These are phyloP conservation scores for Yamadazyma sp. DNA, from an alignment of 805 yeast species.

Conservation along the genomic window DNA sequence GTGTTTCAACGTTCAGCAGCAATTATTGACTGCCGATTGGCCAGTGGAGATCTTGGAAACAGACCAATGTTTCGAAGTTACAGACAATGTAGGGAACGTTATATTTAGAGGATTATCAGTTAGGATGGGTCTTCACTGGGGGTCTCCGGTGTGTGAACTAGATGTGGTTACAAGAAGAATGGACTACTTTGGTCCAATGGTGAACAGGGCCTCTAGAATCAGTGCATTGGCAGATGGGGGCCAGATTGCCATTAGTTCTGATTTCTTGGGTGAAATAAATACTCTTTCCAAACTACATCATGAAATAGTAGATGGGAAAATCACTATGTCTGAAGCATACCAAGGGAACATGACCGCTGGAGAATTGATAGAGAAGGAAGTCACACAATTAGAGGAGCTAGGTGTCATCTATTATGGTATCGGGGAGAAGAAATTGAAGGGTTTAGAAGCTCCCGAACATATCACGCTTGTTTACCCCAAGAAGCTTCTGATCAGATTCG, in stretches of 20 bases:
- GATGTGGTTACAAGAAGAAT: slow-evolving; percentile 94
- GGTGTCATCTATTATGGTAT: slow-evolving; percentile 68
- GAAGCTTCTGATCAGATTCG: slow-evolving; percentile 59
- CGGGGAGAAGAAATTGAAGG: slow-evolving; percentile 90
- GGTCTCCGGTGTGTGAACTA: slow-evolving; percentile 91
- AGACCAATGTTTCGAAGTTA: slow-evolving; percentile 78
- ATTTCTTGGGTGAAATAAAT: slow-evolving; percentile 71
- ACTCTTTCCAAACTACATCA: slow-evolving; percentile 52
- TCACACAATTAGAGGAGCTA: slow-evolving; percentile 59
- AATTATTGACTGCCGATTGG: slow-evolving; percentile 84
- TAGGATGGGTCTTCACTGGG: slow-evolving; percentile 99
- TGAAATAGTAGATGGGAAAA: slow-evolving; percentile 29
- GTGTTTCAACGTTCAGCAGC: slow-evolving; percentile 92
- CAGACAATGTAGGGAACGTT: slow-evolving; percentile 57
- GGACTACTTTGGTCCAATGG: slow-evolving; percentile 99
- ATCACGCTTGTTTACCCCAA: slow-evolving; percentile 79
- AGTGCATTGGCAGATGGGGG: slow-evolving; percentile 98
- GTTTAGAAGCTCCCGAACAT: slow-evolving; percentile 88
- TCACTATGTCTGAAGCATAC: slow-evolving; percentile 40
- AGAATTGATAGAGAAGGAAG: slow-evolving; percentile 62
- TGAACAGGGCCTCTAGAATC: slow-evolving; percentile 89
- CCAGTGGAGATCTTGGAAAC: slow-evolving; percentile 86
- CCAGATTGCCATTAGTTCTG: slow-evolving; percentile 85
- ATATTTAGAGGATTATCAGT: slow-evolving; percentile 90
- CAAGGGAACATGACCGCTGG: slow-evolving; percentile 49